These are phyloP conservation scores for Biscogniauxia mediterranea DNA, from an alignment of 2,329 filamentous ascomycete genomes.

Conservation along the genomic window DNA sequence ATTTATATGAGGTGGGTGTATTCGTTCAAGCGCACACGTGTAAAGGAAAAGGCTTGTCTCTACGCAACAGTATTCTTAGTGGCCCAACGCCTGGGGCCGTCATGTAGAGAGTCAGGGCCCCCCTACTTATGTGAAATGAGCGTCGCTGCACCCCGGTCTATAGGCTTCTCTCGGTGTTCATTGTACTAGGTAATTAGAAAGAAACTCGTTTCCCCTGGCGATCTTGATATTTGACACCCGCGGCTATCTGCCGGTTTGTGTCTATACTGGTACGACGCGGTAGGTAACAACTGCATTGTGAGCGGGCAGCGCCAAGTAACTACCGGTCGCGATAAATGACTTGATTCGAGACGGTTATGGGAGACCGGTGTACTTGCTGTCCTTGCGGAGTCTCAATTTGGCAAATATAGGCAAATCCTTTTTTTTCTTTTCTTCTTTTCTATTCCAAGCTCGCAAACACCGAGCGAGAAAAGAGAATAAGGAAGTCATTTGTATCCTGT, in stretches of 20 bases:
- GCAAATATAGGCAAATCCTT: not conserved
- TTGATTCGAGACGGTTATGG: not conserved
- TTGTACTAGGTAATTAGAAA: slow-evolving; percentile 2
- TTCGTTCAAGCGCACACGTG: not conserved
- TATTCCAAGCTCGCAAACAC: not conserved
- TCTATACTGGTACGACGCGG: not conserved
- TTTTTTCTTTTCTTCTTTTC: not conserved
- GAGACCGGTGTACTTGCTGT: not conserved
- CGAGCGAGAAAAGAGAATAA: not conserved
- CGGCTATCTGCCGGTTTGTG: slow-evolving; percentile 16
- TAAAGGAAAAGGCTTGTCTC: not conserved
- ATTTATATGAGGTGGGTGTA: not conserved
- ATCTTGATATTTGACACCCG: slow-evolving; percentile 22
- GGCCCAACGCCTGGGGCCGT: not conserved
- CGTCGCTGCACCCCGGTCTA: slow-evolving; percentile 12
- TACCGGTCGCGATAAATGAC: not conserved
- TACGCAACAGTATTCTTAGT: not conserved
- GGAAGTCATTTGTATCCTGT: not conserved
- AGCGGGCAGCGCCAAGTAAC: not conserved
- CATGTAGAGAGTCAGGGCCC: not conserved
- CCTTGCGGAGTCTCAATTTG: not conserved
- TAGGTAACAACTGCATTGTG: not conserved
- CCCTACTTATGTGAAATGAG: not conserved
- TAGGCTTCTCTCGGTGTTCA: slow-evolving; percentile 1
- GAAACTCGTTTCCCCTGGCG: slow-evolving; percentile 21